These are phyloP conservation scores for Malassezia arunalokei DNA, from an alignment of 1,284 basidiomycete genomes.

Conservation along the genomic window DNA sequence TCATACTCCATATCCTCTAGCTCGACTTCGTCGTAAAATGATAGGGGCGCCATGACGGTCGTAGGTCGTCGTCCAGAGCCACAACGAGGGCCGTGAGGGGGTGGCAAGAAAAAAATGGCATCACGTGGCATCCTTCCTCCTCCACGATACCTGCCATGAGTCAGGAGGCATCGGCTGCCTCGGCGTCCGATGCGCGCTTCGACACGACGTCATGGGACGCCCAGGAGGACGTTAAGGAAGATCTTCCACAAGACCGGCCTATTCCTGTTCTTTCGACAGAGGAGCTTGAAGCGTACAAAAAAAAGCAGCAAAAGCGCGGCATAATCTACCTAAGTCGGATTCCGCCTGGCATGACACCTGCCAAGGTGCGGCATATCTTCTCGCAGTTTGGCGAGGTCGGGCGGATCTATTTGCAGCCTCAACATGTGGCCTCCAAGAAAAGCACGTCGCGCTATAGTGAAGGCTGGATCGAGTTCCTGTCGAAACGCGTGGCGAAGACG, in stretches of 20 bases:
- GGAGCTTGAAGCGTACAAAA: conserved; percentile 34
- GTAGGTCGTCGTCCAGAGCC: background rate
- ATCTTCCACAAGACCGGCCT: conserved; percentile 53
- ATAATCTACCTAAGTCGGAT: conserved; percentile 90
- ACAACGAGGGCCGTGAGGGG: no score
- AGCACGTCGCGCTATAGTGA: conserved; percentile 69
- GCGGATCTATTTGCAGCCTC: conserved; percentile 37
- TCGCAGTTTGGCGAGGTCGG: conserved; percentile 41
- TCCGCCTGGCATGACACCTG: conserved; percentile 95
- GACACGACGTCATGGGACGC: background rate
- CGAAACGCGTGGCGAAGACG: conserved; percentile 77
- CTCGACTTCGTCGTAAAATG: conserved; percentile 44
- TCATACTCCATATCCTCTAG: conserved; percentile 46
- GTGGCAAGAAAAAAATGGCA: background rate
- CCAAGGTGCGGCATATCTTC: conserved; percentile 71
- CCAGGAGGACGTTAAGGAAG: background rate
- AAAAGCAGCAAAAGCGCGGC: conserved; percentile 50
- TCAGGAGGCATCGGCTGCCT: background rate
- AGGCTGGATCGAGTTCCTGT: conserved; percentile 95
- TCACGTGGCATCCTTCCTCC: background rate
- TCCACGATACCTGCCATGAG: background rate
- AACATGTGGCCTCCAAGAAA: conserved; percentile 18
- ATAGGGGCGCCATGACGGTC: conserved; percentile 4
- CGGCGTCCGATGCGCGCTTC: background rate
- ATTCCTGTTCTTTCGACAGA: conserved; percentile 10